Evolutionary conservation across 305 asterid species (phyloP), one percentile per base, ranked within the genome.

Genomic region (Fraxinus angustifolia): DNA sequence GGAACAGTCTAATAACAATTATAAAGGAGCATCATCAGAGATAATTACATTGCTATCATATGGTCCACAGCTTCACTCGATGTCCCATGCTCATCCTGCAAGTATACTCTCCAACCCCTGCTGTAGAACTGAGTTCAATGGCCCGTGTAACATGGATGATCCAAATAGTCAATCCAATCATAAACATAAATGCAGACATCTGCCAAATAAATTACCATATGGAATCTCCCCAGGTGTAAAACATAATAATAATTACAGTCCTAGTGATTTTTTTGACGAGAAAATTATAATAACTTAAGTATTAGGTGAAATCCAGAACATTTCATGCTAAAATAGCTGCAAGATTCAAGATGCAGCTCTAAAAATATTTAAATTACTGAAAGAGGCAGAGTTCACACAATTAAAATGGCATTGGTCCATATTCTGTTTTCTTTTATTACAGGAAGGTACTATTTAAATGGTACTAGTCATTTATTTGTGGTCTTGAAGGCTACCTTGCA

Each of bases 101-200:
- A 84, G 90, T 93, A 95, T n/a, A 95, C 97, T 86, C 99, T 90
- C 98, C 97, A 90, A 3, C 98, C 98, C 92, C 99, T 95, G 91
- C 62, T 53, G 58, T 28, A 79, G 40, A 86, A 70, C 17, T 73
- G 40, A 76, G 48, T 60, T 58, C 75, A 56, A 72, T 36, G 34
- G 16, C 48, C 31, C 73, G 4, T 73, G 50, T n/a, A 76, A 45
- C 65, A 58, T 7, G 17, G 8, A 56, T 74, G 35, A 8, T 74
- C 45, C 16, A 77, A 68, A 53, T 23, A 79, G 14, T 65, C 81
- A 76, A n/a, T 42, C 21, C 23, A 30, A 50, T n/a, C 33, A 30
- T 30, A 79, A 35, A 28, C n/a, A 16, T 28, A 70, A 23, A 53
- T 14, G 19, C 62, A 53, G 62, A 53, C 21, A 53, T 53, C 62